Evolutionary conservation across 345 rosid genomes (phyloP).

Genomic region (Citrus mangshanensis): DNA sequence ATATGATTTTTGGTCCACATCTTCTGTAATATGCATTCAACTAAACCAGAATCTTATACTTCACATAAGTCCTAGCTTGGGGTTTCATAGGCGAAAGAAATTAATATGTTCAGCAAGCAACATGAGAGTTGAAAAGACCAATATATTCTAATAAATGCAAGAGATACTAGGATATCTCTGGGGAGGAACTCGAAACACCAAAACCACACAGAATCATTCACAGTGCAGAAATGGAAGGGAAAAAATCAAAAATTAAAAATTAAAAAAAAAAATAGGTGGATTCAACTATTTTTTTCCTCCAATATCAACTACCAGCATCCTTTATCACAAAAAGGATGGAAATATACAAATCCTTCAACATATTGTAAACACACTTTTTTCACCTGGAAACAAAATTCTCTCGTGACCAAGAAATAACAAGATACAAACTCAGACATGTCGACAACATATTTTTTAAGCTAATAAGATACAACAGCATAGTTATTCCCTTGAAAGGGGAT

Average conservation of each 20-base stretch:
- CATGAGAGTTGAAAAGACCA: neutral
- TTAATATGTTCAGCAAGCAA: neutral
- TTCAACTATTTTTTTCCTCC: too few species aligned
- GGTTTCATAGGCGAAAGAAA: neutral
- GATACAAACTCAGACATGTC: neutral
- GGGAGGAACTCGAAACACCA: neutral
- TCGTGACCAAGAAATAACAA: neutral
- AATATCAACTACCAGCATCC: neutral
- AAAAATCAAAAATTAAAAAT: too few species aligned
- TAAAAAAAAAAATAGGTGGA: neutral
- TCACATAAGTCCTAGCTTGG: neutral
- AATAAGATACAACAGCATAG: neutral
- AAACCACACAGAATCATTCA: neutral
- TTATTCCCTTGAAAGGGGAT: constrained; percentile 12
- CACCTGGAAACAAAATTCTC: neutral
- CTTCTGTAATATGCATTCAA: neutral
- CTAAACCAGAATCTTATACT: neutral
- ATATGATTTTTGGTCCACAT: too few species aligned
- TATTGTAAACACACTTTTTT: neutral
- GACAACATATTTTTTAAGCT: neutral
- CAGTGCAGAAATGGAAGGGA: neutral
- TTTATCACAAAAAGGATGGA: neutral
- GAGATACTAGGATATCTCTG: neutral
- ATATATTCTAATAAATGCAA: neutral
- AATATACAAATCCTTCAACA: neutral